Percentiles rank a stretch among this genome's conserved stretches.
Evolutionary conservation across 495 filamentous ascomycete species (phyloP).

Genomic region (Achaetomiella virescens): DNA sequence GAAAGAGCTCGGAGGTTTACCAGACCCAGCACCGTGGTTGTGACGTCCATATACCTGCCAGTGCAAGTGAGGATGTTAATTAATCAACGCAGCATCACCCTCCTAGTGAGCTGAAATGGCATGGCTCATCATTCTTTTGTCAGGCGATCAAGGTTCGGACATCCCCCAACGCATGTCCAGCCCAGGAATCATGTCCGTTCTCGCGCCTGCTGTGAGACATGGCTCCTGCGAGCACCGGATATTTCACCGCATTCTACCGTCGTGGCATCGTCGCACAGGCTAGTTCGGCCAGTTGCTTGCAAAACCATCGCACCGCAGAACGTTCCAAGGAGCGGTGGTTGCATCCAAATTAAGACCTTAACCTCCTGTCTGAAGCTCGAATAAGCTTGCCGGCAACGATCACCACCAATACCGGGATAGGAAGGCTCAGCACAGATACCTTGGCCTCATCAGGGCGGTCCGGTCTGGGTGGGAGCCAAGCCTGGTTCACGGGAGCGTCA

Average conservation of each 20-base stretch:
- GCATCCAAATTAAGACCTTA: not conserved
- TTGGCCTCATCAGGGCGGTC: not conserved
- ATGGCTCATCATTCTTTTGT: slow-evolving; percentile 11
- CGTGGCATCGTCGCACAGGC: slow-evolving; percentile 5
- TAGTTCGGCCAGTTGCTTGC: slow-evolving; percentile 5
- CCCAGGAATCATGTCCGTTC: slow-evolving; percentile 4
- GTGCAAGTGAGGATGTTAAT: not conserved
- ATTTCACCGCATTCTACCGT: slow-evolving; percentile 15
- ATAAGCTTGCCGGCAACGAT: not conserved
- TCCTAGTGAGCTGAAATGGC: not conserved
- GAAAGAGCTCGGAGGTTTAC: not conserved
- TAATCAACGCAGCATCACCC: not conserved
- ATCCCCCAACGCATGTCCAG: slow-evolving; percentile 32
- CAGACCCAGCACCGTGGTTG: not conserved
- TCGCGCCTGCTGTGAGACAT: slow-evolving; percentile 12
- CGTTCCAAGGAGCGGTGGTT: slow-evolving; percentile 10
- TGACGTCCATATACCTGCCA: not conserved
- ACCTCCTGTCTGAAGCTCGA: not conserved
- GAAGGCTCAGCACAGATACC: not conserved
- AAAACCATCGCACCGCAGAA: not conserved
- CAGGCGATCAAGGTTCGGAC: slow-evolving; percentile 21
- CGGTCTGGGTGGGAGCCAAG: not conserved
- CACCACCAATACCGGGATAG: not conserved
- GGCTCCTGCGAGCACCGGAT: slow-evolving; percentile 1
- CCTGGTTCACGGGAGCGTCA: not conserved